Conservation (phyloP, 805 yeast species). For the Candida caryicola region DNA sequence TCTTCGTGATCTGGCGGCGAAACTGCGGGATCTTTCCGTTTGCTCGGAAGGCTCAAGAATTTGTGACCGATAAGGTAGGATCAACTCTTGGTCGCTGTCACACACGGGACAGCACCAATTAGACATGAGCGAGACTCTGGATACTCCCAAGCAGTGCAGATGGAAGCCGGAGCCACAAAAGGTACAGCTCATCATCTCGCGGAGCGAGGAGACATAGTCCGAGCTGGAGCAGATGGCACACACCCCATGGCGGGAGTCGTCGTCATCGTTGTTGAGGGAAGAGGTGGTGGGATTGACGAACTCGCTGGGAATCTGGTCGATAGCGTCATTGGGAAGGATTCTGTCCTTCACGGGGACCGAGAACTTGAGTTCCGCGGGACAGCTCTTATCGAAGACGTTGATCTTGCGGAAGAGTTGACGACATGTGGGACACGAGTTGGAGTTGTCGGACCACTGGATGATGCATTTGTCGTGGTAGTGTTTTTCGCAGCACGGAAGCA, state of each 20-base stretch:
- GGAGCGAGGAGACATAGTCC: constrained; percentile 21
- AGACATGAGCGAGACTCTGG: constrained; percentile 6
- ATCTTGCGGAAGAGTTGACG: constrained; percentile 44
- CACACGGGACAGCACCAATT: constrained; percentile 54
- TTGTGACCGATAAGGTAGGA: neutral
- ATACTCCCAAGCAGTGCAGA: constrained; percentile 36
- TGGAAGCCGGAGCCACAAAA: constrained; percentile 42
- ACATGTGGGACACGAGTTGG: constrained; percentile 63
- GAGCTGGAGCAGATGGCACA: constrained; percentile 37
- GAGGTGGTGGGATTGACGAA: constrained; percentile 23
- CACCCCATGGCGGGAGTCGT: constrained; percentile 16
- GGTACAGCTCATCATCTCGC: constrained; percentile 25
- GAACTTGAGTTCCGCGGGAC: constrained; percentile 8
- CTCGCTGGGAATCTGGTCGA: constrained; percentile 36
- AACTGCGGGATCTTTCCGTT: constrained; percentile 6
- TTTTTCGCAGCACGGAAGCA: constrained; percentile 10
- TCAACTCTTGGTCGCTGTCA: constrained; percentile 38
- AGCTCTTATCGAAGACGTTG: constrained; percentile 23
- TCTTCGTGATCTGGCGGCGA: constrained; percentile 3
- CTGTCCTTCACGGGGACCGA: constrained; percentile 27
- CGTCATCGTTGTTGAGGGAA: constrained; percentile 1
- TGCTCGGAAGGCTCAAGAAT: neutral
- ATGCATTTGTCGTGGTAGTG: constrained; percentile 57
- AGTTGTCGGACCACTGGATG: constrained; percentile 52
- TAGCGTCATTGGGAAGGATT: constrained; percentile 33